Conservation (phyloP, 2,329 filamentous ascomycete species). For the Fusarium sp. region DNA sequence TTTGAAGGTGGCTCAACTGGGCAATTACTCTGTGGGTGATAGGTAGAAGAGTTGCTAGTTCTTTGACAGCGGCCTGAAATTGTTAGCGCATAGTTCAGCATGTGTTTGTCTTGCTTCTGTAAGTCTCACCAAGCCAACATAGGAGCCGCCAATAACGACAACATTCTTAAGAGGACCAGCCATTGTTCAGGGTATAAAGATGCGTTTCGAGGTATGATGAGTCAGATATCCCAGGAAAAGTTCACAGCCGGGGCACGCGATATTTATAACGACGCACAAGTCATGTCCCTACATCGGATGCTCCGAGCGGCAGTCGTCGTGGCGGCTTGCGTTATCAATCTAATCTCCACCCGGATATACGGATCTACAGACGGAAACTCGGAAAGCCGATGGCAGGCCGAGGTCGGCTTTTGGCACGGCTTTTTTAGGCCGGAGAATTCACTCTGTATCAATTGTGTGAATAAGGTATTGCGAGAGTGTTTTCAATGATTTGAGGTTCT, state of each 20-base stretch:
- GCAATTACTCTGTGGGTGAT: slow-evolving; percentile 36
- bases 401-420: background rate
- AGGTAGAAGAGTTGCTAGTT: slow-evolving; percentile 34
- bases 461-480: background rate
- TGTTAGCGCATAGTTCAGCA: background rate
- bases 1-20: accelerated
- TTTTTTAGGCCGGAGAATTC: background rate
- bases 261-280: background rate
- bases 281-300: background rate
- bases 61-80: slow-evolving; percentile 40
- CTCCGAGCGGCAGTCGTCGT: background rate
- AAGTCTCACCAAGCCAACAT: slow-evolving; percentile 40
- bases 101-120: background rate
- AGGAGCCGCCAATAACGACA: slow-evolving; percentile 43
- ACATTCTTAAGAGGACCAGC: slow-evolving; percentile 39
- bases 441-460: background rate
- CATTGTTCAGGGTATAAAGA: slow-evolving; percentile 16
- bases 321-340: slow-evolving; percentile 1
- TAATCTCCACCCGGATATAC: slow-evolving; percentile 1
- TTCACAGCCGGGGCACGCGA: background rate
- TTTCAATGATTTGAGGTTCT: background rate
- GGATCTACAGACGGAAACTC: background rate
- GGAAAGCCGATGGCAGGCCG: background rate
- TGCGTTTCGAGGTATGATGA: background rate
- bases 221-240: background rate